These are phyloP conservation scores for Cryptosporidium andersoni DNA, from an alignment of 169 alveolate species.

Conservation along the genomic window DNA sequence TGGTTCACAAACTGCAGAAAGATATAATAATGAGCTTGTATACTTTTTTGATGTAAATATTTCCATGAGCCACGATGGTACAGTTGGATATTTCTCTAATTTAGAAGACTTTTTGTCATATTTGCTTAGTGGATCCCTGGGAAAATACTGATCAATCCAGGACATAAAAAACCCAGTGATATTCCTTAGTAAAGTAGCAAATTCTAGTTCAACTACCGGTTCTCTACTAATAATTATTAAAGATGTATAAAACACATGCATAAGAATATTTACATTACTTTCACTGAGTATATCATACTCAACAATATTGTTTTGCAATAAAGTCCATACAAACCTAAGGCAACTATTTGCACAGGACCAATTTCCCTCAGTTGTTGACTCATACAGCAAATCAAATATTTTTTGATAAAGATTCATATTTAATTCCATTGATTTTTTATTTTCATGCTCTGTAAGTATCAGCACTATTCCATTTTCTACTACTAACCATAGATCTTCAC, in stretches of 20 bases:
- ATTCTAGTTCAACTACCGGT: constrained; percentile 49
- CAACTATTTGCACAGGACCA: constrained; percentile 68
- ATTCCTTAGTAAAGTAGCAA: constrained; percentile 62
- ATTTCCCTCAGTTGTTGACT: constrained; percentile 17
- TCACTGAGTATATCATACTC: constrained; percentile 20
- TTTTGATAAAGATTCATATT: neutral
- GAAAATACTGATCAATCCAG: constrained; percentile 52
- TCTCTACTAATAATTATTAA: constrained; percentile 10
- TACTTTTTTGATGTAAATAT: constrained; percentile 42
- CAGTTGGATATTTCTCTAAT: neutral
- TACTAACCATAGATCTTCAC: constrained; percentile 26
- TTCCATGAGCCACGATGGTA: constrained; percentile 38
- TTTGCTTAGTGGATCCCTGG: constrained; percentile 6
- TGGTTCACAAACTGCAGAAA: constrained; percentile 44
- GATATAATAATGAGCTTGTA: constrained; percentile 32
- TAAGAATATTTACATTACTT: constrained; percentile 19
- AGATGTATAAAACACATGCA: constrained; percentile 13
- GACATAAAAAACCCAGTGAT: constrained; percentile 70
- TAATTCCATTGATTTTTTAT: neutral
- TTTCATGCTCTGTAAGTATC: constrained; percentile 4
- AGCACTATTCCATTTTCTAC: constrained; percentile 50
- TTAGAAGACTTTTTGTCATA: neutral
- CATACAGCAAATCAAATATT: constrained; percentile 26
- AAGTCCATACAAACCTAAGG: constrained; percentile 61
- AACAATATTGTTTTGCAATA: constrained; percentile 36